Conservation (phyloP, 179 eudicot species). For the Camellia oleifera region DNA sequence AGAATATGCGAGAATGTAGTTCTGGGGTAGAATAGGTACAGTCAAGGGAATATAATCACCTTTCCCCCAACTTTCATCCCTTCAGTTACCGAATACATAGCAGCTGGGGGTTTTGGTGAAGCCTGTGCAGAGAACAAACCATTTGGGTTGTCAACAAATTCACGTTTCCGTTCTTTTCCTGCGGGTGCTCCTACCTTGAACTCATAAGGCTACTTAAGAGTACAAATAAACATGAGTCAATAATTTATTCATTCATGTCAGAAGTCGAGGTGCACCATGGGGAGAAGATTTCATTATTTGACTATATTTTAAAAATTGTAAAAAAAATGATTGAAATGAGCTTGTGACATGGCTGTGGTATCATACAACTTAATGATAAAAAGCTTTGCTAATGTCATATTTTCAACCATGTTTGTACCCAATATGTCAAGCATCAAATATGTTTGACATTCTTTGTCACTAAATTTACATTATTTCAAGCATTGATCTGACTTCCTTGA, state of each 20-base stretch:
- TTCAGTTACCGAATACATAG: slow-evolving; percentile 75
- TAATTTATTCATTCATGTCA: slow-evolving; percentile 14
- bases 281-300: not conserved
- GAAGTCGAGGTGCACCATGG: slow-evolving; percentile 8
- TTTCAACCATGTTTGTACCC: not conserved
- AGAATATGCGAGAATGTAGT: not conserved
- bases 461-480: slow-evolving; percentile 1
- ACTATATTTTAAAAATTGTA: not conserved
- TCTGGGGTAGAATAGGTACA: not conserved
- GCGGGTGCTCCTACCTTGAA: slow-evolving; percentile 91
- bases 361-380: not conserved
- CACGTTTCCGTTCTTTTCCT: slow-evolving; percentile 94
- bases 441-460: not conserved
- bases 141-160: slow-evolving; percentile 84
- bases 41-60: slow-evolving; percentile 29
- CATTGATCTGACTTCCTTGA: not conserved
- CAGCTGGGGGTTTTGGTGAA: slow-evolving; percentile 97
- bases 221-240: slow-evolving; percentile 14
- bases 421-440: not conserved
- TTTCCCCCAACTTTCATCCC: slow-evolving; percentile 99
- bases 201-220: slow-evolving; percentile 67
- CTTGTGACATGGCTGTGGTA: not conserved
- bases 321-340: not conserved
- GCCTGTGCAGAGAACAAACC: slow-evolving; percentile 99
- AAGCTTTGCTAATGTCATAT: not conserved